Percentiles rank a stretch among this genome's conserved stretches.
phyloP scores from a whole-genome alignment of 495 filamentous ascomycete genomes.

The Halenospora varia region DNA sequence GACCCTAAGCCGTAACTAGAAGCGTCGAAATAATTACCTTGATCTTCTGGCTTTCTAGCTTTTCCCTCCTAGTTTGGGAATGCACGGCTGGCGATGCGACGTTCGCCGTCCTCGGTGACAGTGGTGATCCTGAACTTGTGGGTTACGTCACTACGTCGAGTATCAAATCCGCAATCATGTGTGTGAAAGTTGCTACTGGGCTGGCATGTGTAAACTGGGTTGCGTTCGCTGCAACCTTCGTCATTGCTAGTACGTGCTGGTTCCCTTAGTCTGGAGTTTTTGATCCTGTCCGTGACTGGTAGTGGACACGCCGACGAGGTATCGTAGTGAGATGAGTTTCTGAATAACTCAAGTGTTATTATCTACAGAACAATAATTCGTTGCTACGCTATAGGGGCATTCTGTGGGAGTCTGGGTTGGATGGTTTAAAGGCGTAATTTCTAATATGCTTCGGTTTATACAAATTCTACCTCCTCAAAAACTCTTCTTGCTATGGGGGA shows the following conservation, averaged over 20 bases:
- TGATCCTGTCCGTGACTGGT: neutral
- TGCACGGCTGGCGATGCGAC: constrained; percentile 2
- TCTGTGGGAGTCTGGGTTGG: neutral
- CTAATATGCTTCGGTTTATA: neutral
- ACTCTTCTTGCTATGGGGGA: no score
- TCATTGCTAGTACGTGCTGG: constrained; percentile 1
- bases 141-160: neutral
- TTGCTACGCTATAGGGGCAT: neutral
- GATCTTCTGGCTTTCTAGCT: constrained; percentile 4
- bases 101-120: neutral
- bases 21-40: constrained; percentile 1
- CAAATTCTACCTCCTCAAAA: neutral
- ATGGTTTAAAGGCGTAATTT: neutral
- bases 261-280: neutral
- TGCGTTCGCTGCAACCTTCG: neutral
- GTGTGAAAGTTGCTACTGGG: constrained; percentile 1
- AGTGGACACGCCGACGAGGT: neutral
- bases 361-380: neutral
- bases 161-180: constrained; percentile 4
- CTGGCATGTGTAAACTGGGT: constrained; percentile 4
- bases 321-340: neutral
- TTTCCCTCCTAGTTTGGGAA: constrained; percentile 7
- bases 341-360: neutral
- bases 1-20: neutral
- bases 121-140: neutral